Conservation (phyloP, 768 basidiomycete species). For the Cystobasidium tubakii region DNA sequence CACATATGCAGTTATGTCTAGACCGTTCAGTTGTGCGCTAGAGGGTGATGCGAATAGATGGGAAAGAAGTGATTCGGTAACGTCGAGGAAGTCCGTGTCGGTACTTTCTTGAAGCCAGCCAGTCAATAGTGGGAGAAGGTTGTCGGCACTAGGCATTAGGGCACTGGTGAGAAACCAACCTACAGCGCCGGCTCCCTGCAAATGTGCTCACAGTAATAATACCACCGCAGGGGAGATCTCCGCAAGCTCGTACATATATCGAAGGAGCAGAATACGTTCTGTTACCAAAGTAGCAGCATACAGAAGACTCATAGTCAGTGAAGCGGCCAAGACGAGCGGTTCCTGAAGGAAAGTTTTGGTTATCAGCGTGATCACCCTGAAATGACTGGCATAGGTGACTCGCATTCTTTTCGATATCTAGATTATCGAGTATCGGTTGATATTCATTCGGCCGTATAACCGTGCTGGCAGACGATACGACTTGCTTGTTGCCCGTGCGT, state of each 20-base stretch:
- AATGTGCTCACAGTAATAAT: slow-evolving; percentile 1
- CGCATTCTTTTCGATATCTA: neutral
- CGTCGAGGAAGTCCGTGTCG: neutral
- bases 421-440: neutral
- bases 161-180: neutral
- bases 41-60: neutral
- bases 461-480: neutral
- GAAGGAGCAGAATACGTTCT: slow-evolving; percentile 11
- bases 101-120: neutral
- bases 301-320: slow-evolving; percentile 21
- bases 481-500: neutral
- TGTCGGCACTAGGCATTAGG: neutral
- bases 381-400: neutral
- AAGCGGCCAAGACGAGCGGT: slow-evolving; percentile 21
- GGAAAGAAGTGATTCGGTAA: neutral
- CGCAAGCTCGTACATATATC: slow-evolving; percentile 20
- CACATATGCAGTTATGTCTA: slow-evolving; percentile 27
- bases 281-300: neutral
- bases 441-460: neutral
- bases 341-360: neutral
- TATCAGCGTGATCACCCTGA: neutral
- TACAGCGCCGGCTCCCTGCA: no score
- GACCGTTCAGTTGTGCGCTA: neutral
- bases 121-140: neutral
- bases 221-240: slow-evolving; percentile 29